Evolutionary conservation across 768 basidiomycete genomes (phyloP).

Genomic region (Tricholoma matsutake): DNA sequence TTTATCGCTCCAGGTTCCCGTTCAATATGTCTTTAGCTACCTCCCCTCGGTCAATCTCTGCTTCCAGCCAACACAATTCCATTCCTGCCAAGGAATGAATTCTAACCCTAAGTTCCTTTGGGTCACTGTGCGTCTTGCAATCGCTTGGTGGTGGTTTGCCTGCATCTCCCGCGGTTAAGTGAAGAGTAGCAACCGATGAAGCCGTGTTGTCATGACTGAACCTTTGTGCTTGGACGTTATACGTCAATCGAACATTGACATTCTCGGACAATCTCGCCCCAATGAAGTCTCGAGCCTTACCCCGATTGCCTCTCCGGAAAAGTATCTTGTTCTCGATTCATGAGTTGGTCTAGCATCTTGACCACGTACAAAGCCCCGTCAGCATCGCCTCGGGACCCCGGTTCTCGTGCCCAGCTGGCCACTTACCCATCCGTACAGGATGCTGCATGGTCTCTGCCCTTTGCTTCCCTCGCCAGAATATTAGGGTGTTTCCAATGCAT

Average conservation of each 20-base stretch:
- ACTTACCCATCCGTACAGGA: conserved; percentile 27
- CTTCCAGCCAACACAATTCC: conserved; percentile 54
- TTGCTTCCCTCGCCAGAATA: conserved; percentile 23
- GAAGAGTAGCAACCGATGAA: conserved; percentile 18
- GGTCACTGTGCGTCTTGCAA: conserved; percentile 29
- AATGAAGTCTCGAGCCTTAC: conserved; percentile 34
- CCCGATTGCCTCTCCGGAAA: conserved; percentile 53
- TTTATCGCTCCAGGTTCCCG: conserved; percentile 50
- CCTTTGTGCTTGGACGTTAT: conserved; percentile 10
- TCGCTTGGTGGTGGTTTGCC: conserved; percentile 27
- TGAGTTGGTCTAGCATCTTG: conserved; percentile 18
- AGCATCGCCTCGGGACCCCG: conserved; percentile 54
- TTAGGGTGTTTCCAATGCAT: neutral
- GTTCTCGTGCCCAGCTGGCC: conserved; percentile 15
- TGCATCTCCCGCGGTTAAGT: conserved; percentile 20
- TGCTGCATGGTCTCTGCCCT: conserved; percentile 11
- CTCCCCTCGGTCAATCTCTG: conserved; percentile 32
- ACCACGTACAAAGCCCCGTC: conserved; percentile 44
- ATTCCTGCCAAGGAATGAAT: conserved; percentile 43
- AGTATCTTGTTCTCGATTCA: conserved; percentile 27
- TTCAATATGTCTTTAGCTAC: conserved; percentile 21
- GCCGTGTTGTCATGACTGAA: conserved; percentile 18
- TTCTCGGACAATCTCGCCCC: conserved; percentile 24
- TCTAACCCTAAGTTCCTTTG: conserved; percentile 58
- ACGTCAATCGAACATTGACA: conserved; percentile 6